Conservation (phyloP, 805 yeast genomes). For the Starmerella powellii region DNA sequence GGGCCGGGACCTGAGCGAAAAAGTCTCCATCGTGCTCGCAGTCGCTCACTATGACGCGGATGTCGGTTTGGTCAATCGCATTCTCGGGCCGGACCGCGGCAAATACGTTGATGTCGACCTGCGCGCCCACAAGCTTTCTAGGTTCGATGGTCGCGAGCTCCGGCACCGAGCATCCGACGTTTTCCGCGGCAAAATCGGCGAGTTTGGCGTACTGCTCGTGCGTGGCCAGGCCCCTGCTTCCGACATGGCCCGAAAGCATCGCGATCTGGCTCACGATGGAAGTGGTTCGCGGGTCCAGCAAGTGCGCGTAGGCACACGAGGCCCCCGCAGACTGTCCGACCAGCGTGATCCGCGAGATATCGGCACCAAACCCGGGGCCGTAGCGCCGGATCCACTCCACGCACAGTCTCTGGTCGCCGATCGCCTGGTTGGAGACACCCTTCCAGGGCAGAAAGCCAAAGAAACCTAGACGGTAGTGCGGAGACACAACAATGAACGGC, state of each 20-base stretch:
- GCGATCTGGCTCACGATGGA: slow-evolving; percentile 22
- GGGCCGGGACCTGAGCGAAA: slow-evolving; percentile 15
- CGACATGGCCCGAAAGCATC: slow-evolving; percentile 22
- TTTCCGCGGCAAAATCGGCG: slow-evolving; percentile 10
- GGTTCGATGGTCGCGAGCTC: slow-evolving; percentile 21
- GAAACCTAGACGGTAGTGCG: slow-evolving; percentile 32
- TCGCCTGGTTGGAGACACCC: slow-evolving; percentile 31
- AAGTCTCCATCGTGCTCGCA: slow-evolving; percentile 25
- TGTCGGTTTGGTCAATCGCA: slow-evolving; percentile 15
- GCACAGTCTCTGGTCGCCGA: slow-evolving; percentile 39
- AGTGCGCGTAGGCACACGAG: slow-evolving; percentile 30
- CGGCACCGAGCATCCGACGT: slow-evolving; percentile 15
- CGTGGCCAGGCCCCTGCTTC: slow-evolving; percentile 3
- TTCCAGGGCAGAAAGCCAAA: slow-evolving; percentile 32
- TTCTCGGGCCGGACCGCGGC: slow-evolving; percentile 21
- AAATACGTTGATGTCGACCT: slow-evolving; percentile 20
- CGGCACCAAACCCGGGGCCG: slow-evolving; percentile 39
- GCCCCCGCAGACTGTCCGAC: slow-evolving; percentile 42
- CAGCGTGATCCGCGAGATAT: slow-evolving; percentile 33
- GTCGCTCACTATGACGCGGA: slow-evolving; percentile 25
- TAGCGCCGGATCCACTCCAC: slow-evolving; percentile 37
- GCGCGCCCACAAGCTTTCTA: slow-evolving; percentile 22
- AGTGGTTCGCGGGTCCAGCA: slow-evolving; percentile 12
- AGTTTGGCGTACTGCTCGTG: slow-evolving; percentile 20
- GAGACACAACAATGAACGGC: slow-evolving; percentile 30